These are phyloP conservation scores for Ceratobasidium sp. DNA, from an alignment of 1,284 basidiomycete species.

Conservation along the genomic window DNA sequence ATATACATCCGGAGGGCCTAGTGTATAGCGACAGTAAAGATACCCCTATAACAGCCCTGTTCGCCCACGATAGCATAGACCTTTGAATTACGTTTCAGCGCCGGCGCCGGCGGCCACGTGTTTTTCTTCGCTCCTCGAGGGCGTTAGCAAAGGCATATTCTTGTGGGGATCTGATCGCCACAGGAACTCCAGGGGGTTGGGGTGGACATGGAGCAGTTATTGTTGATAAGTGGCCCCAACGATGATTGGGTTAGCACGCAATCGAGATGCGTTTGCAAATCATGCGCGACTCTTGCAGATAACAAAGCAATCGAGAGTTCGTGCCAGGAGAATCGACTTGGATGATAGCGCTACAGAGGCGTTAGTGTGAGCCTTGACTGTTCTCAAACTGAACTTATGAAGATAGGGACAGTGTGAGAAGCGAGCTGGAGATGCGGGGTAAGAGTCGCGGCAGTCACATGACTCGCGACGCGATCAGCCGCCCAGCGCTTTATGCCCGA, in stretches of 20 bases:
- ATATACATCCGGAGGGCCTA: conserved; percentile 16
- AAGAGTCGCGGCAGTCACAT: conserved; percentile 21
- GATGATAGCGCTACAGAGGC: neutral
- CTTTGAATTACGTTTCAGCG: neutral
- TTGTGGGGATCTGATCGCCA: neutral
- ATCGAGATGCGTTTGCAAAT: neutral
- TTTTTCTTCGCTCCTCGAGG: neutral
- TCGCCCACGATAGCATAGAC: neutral
- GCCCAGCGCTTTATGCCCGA: conserved; percentile 1
- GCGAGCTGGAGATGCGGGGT: neutral
- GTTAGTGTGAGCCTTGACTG: neutral
- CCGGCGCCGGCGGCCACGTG: too few relatives aligned
- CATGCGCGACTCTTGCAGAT: neutral
- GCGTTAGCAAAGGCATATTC: neutral
- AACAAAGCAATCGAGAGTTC: neutral
- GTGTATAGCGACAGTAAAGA: neutral
- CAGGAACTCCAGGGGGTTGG: neutral
- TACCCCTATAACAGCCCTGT: neutral
- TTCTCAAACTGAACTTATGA: too few relatives aligned
- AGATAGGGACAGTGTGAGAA: conserved; percentile 8
- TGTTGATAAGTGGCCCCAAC: too few relatives aligned
- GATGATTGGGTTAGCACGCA: neutral
- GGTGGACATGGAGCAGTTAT: neutral
- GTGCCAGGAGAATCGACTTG: neutral
- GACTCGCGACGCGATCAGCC: neutral